phyloP scores from a whole-genome alignment of 2,329 filamentous ascomycete genomes.

The Stromatinia cepivora region DNA sequence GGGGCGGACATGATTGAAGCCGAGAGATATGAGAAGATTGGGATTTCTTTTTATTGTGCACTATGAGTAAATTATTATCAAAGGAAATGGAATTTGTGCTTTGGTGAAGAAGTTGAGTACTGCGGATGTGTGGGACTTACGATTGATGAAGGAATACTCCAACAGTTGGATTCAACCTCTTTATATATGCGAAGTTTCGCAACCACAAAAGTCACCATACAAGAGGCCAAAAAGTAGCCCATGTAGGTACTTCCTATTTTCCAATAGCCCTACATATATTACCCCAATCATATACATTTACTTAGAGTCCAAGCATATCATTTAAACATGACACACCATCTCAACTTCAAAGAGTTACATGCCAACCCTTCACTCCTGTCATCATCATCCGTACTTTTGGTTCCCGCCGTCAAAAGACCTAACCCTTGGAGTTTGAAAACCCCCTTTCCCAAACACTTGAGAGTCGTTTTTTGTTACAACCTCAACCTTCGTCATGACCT shows the following conservation, averaged over 20 bases:
- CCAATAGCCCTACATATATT: neutral
- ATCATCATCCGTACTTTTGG: slow-evolving; percentile 12
- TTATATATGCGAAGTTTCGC: slow-evolving; percentile 11
- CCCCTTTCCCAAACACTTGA: slow-evolving; percentile 16
- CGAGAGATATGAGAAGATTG: neutral
- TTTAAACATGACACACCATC: slow-evolving; percentile 10
- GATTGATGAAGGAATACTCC: neutral
- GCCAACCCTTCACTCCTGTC: slow-evolving; percentile 11
- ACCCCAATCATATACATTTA: neutral
- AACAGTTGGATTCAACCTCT: neutral
- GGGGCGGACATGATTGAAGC: slow-evolving; percentile 21
- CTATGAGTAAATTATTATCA: neutral
- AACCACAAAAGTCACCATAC: neutral
- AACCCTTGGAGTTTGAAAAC: slow-evolving; percentile 1
- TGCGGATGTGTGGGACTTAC: too few relatives aligned
- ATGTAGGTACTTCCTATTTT: neutral
- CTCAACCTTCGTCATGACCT: slow-evolving; percentile 18
- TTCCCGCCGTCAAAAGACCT: neutral
- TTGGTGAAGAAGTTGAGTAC: neutral
- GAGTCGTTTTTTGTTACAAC: slow-evolving; percentile 6
- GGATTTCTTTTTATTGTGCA: neutral
- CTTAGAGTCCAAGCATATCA: neutral
- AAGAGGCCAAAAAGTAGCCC: neutral
- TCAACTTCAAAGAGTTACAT: neutral
- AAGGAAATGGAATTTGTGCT: neutral